Base-by-base conservation (phyloP, 2,329 filamentous ascomycete genomes). In the Lanzia echinophila region DNA sequence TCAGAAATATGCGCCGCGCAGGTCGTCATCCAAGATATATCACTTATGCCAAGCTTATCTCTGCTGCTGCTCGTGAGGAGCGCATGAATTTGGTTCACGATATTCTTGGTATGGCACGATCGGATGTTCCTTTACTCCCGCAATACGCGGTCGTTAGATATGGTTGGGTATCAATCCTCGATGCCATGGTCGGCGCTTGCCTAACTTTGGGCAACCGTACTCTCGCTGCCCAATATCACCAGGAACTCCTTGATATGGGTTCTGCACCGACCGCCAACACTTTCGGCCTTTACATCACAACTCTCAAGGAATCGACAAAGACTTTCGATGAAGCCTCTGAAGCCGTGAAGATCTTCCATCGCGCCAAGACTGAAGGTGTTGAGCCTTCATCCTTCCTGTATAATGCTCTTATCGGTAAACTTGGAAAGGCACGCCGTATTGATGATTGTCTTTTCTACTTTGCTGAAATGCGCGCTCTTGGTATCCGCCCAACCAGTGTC, bases 381-480 rank as follows among this genome's bases (percentile, higher is more conserved):
- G 89, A 96, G 72, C 91, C 94, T 19, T 95, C 88, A 46, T 96
- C 92, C 0, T 99, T 99, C 79, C 73, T 99, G 60, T 99, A 97
- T 81, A 99, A 99, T 65, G 94, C 94, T 48, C 79, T 99, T 31
- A 99, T 99, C 62, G 94, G 94, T 67, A 99, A 99, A 76, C 84
- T 99, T 39, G 94, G 94, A 67, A 97, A 97, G 78, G 94, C 94
- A 53, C 88, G 94, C 51, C 90, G 94, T 57, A 97, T 99, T 60
- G 94, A 99, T 63, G 94, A 99, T 74, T 97, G 92, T 68, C 82
- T 99, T 22, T 95, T 94, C 70, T 97, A 96, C 78, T 99, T 99
- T 71, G 87, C 88, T 24, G 94, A 97, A 75, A 99, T 99, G 94
- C 88, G 94, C 64, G 83, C 83, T 54, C 82, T 95, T 47, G 88